These are phyloP conservation scores for Glycine tomentella DNA, from an alignment of 306 rosid species.

Conservation along the genomic window DNA sequence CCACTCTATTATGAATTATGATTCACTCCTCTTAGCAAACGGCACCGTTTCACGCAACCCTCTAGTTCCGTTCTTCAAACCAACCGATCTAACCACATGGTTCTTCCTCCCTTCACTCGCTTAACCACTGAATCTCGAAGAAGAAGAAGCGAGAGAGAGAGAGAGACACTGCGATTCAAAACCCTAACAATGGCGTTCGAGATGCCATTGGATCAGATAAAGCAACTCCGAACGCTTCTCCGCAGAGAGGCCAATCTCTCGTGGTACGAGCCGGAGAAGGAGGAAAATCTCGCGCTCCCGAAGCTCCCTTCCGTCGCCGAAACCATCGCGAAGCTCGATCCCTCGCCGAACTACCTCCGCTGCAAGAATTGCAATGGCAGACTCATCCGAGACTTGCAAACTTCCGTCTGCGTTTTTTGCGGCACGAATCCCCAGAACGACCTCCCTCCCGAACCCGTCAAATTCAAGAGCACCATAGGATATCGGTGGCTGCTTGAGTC, in stretches of 20 bases:
- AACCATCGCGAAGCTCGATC: conserved; percentile 72
- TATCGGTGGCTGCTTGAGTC: conserved; percentile 83
- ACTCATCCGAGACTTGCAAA: conserved; percentile 70
- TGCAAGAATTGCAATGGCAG: conserved; percentile 81
- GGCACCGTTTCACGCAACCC: too few species aligned
- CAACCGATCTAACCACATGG: too few species aligned
- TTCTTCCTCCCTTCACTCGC: too few species aligned
- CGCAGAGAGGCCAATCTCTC: conserved; percentile 71
- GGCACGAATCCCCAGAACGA: conserved; percentile 65
- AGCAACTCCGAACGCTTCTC: conserved; percentile 66
- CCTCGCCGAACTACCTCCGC: conserved; percentile 83
- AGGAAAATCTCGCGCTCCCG: conserved; percentile 58
- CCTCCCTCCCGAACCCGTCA: conserved; percentile 79
- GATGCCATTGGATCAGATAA: conserved; percentile 74
- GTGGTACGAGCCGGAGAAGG: conserved; percentile 69
- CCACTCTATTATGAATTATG: too few species aligned
- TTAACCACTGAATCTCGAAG: too few species aligned
- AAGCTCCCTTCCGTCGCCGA: conserved; percentile 68
- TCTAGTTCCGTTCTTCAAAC: too few species aligned
- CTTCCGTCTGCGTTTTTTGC: conserved; percentile 78
- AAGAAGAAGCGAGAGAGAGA: too few species aligned
- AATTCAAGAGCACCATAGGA: conserved; percentile 69
- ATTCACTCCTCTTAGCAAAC: too few species aligned
- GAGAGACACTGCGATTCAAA: neutral
- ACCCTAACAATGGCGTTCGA: conserved; percentile 71